A percentile compares a stretch with the other conserved stretches of the same genome.
Conservation (phyloP, 2,329 filamentous ascomycete species). For the Scedosporium dehoogii region DNA sequence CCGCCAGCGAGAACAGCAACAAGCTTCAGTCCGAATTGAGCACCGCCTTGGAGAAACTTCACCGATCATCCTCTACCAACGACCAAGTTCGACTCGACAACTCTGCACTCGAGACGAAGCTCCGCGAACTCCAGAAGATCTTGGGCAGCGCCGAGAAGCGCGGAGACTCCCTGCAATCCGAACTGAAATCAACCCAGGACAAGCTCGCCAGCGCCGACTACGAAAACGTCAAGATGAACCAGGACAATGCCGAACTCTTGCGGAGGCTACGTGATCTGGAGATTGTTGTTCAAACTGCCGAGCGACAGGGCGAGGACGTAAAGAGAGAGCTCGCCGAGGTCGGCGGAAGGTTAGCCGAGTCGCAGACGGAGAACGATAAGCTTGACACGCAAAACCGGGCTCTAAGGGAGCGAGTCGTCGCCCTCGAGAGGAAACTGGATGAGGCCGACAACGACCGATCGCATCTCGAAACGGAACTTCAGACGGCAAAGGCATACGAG, state of each 20-base stretch:
- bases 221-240: neutral
- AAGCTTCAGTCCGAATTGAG: neutral
- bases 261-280: neutral
- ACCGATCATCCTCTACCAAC: neutral
- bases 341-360: neutral
- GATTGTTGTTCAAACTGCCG: neutral
- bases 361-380: neutral
- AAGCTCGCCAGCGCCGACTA: neutral
- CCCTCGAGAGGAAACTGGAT: neutral
- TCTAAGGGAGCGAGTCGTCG: neutral
- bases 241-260: neutral
- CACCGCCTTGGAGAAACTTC: neutral
- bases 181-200: neutral
- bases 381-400: neutral
- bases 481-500: neutral
- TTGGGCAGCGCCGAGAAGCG: neutral
- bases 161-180: neutral
- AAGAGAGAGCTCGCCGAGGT: neutral
- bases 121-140: neutral
- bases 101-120: neutral
- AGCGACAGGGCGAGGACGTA: neutral
- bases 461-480: neutral
- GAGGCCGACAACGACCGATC: neutral
- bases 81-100: neutral
- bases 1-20: constrained; percentile 1